Conservation (phyloP, 495 filamentous ascomycete species). For the Viridothelium virens region DNA sequence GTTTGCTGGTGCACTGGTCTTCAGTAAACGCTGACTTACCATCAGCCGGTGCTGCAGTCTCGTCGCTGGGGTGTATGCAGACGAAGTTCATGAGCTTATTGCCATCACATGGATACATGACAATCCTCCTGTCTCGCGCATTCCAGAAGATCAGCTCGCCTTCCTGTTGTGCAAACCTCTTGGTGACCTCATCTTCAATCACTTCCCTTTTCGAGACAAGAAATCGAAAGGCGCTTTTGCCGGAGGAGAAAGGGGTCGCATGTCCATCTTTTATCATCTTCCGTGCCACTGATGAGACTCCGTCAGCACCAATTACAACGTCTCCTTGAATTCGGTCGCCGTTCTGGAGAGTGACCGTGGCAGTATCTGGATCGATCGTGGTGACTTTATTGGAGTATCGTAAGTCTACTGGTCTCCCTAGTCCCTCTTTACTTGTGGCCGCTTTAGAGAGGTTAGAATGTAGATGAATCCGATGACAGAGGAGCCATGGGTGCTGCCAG, state of each 20-base stretch:
- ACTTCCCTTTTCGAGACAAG: slow-evolving; percentile 42
- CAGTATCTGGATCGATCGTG: slow-evolving; percentile 39
- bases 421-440: slow-evolving; percentile 22
- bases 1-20: not conserved
- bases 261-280: slow-evolving; percentile 26
- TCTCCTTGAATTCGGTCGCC: slow-evolving; percentile 25
- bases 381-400: slow-evolving; percentile 42
- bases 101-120: slow-evolving; percentile 53
- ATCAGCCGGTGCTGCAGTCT: slow-evolving; percentile 33
- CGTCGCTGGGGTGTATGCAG: slow-evolving; percentile 47
- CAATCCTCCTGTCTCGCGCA: slow-evolving; percentile 43
- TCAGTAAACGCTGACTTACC: slow-evolving; percentile 18
- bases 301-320: slow-evolving; percentile 32
- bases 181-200: slow-evolving; percentile 42
- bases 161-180: slow-evolving; percentile 33
- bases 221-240: slow-evolving; percentile 57
- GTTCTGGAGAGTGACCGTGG: slow-evolving; percentile 25
- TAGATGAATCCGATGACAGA: slow-evolving; percentile 30
- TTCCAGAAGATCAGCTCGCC: slow-evolving; percentile 47
- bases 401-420: slow-evolving; percentile 29
- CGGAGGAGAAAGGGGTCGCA: slow-evolving; percentile 40
- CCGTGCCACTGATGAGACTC: slow-evolving; percentile 27
- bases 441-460: slow-evolving; percentile 26
- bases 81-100: slow-evolving; percentile 54
- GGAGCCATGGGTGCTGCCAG: slow-evolving; percentile 30